A percentile compares a stretch with the other conserved stretches of the same genome.
Evolutionary conservation across 805 yeast genomes (phyloP).

Genomic region (Saccharomycopsis capsularis): DNA sequence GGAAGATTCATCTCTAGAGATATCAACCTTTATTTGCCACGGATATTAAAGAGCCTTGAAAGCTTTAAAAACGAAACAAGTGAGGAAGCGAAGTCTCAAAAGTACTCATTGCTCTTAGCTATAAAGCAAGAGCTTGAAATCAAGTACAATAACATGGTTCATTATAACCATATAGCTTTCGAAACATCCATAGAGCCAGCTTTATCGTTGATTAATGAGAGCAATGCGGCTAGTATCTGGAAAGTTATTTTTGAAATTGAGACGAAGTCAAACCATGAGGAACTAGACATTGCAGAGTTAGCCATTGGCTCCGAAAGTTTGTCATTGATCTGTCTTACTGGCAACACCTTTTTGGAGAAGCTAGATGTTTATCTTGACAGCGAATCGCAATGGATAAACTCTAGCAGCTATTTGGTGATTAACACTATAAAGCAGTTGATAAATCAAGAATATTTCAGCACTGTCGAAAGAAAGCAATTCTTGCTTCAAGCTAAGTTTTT

Average conservation of each 20-base stretch:
- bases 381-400: neutral
- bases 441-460: slow-evolving; percentile 21
- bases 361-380: neutral
- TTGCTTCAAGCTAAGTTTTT: slow-evolving; percentile 25
- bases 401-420: slow-evolving; percentile 7
- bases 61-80: slow-evolving; percentile 20
- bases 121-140: slow-evolving; percentile 27
- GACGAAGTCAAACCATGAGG: neutral
- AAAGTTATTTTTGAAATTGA: slow-evolving; percentile 5
- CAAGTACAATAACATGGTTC: slow-evolving; percentile 4
- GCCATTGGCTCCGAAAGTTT: slow-evolving; percentile 26
- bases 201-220: slow-evolving; percentile 14
- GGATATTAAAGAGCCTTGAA: slow-evolving; percentile 30
- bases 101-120: slow-evolving; percentile 28
- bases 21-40: slow-evolving; percentile 32
- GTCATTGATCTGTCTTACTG: slow-evolving; percentile 21
- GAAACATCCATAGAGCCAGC: slow-evolving; percentile 25
- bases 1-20: slow-evolving; percentile 43
- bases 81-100: slow-evolving; percentile 10
- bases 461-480: slow-evolving; percentile 27
- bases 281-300: slow-evolving; percentile 18
- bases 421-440: slow-evolving; percentile 13
- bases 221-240: slow-evolving; percentile 7
- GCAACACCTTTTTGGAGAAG: neutral
- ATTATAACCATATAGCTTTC: slow-evolving; percentile 23